Base-by-base conservation (phyloP, 306 rosid species). In the Trichosanthes cucumerina region DNA sequence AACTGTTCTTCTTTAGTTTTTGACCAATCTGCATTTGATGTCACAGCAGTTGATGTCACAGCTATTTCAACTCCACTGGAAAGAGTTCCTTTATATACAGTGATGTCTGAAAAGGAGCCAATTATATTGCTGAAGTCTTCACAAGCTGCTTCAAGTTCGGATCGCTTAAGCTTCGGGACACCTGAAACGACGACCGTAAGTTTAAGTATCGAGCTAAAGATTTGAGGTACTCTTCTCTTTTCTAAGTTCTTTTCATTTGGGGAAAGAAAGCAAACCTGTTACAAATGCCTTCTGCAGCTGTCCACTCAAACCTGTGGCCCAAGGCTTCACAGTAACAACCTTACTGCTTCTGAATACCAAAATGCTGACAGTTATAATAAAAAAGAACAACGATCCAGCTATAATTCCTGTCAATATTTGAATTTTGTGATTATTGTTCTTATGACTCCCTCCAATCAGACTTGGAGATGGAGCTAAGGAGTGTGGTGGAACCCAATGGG, bases 1-100 rank as follows among this genome's bases (percentile, higher is more conserved):
- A 92, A 95, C 70, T 83, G 90, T 34, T 83, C 83, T 86, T 91
- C 92, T 89, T 86, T 79, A 56, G 33, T 62, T 79, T 92, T 92
- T 19, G 97, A 84, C 97, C 98, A 92, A 63, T 87, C 78, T 81
- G 69, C 43, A n/a, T 86, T 74, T 58, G 90, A 86, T 60, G 85
- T 86, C 53, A 80, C 86, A 47, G 86, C 83, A 83, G 81, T 81
- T 4, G 89, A 88, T 49, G 89, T 86, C 56, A 95, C 98, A 38
- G 97, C 97, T 70, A 95, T 95, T 88, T 95, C 98, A 79, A 95
- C 95, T 84, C 97, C 98, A 59, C 91, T 92, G 4, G 98, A 95
- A 53, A 95, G 93, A 72, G 96, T 95, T 19, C 98, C 98, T 78
- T 95, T 95, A 57, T 95, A 95, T 24, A 95, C 83, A 28, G 90